Percentiles rank a stretch among this genome's conserved stretches.
These are phyloP conservation scores for Eimeria falciformis DNA, from an alignment of 169 alveolate genomes.

Conservation along the genomic window DNA sequence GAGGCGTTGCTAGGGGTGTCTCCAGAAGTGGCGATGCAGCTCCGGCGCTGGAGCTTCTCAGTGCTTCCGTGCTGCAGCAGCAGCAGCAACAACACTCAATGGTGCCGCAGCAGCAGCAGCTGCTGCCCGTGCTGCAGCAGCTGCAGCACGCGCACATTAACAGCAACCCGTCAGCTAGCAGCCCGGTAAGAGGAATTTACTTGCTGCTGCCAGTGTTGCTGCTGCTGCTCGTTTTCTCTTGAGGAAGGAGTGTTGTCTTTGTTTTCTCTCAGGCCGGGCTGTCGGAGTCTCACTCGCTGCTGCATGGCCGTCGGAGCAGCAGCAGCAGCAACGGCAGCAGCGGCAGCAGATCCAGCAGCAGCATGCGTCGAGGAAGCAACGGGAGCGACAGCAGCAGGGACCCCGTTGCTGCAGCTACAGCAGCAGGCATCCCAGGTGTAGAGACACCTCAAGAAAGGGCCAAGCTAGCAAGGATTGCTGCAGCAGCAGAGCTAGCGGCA, in stretches of 20 bases:
- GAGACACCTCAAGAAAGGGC: conserved; percentile 34
- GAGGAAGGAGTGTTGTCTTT: neutral
- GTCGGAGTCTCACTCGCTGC: neutral
- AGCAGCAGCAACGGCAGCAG: conserved; percentile 37
- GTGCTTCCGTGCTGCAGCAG: conserved; percentile 8
- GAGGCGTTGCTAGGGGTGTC: neutral
- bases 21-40: neutral
- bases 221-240: neutral
- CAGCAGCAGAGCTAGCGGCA: conserved; percentile 69
- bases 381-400: conserved; percentile 25
- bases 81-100: neutral
- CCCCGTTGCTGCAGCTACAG: conserved; percentile 22
- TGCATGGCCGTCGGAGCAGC: conserved; percentile 51
- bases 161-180: conserved; percentile 17
- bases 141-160: conserved; percentile 4
- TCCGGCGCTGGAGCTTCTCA: neutral
- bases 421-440: neutral
- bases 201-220: neutral
- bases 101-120: neutral
- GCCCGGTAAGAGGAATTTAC: conserved; percentile 3
- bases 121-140: conserved; percentile 17
- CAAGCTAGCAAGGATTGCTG: conserved; percentile 44
- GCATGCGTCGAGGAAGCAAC: conserved; percentile 17
- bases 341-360: neutral
- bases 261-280: neutral